phyloP scores from a whole-genome alignment of 495 filamentous ascomycete genomes.

The Penicillium macrosclerotiorum region DNA sequence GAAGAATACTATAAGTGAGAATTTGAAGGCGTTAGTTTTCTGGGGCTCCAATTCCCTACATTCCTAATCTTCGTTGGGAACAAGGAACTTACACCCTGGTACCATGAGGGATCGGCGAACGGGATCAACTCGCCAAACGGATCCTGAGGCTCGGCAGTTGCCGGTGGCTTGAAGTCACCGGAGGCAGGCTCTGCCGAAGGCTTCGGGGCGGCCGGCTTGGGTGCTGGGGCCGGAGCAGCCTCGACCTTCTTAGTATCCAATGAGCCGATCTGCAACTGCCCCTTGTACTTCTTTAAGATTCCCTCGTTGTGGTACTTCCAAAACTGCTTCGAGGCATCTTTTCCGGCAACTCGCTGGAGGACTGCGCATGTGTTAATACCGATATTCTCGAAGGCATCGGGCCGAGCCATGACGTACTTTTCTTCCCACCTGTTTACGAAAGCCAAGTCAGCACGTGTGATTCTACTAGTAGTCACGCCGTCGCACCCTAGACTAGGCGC shows the following conservation, averaged over 20 bases:
- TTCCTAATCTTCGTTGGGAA: background rate
- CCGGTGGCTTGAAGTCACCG: slow-evolving; percentile 30
- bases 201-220: slow-evolving; percentile 51
- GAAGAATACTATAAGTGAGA: slow-evolving; percentile 78
- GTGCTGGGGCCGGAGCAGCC: slow-evolving; percentile 47
- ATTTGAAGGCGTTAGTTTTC: slow-evolving; percentile 10
- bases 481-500: background rate
- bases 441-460: slow-evolving; percentile 13
- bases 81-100: slow-evolving; percentile 75
- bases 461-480: background rate
- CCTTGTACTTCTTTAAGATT: slow-evolving; percentile 94
- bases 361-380: slow-evolving; percentile 48
- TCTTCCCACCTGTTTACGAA: slow-evolving; percentile 73
- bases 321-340: slow-evolving; percentile 97
- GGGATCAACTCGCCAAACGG: slow-evolving; percentile 84
- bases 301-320: slow-evolving; percentile 99
- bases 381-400: background rate
- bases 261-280: slow-evolving; percentile 83
- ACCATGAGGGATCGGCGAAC: slow-evolving; percentile 92
- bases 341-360: slow-evolving; percentile 87
- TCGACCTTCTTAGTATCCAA: slow-evolving; percentile 77
- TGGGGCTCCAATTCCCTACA: background rate
- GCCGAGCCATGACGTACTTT: slow-evolving; percentile 57
- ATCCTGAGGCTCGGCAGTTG: slow-evolving; percentile 66
- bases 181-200: slow-evolving; percentile 42